These are phyloP conservation scores for Pisolithus albus DNA, from an alignment of 768 basidiomycete species.

Conservation along the genomic window DNA sequence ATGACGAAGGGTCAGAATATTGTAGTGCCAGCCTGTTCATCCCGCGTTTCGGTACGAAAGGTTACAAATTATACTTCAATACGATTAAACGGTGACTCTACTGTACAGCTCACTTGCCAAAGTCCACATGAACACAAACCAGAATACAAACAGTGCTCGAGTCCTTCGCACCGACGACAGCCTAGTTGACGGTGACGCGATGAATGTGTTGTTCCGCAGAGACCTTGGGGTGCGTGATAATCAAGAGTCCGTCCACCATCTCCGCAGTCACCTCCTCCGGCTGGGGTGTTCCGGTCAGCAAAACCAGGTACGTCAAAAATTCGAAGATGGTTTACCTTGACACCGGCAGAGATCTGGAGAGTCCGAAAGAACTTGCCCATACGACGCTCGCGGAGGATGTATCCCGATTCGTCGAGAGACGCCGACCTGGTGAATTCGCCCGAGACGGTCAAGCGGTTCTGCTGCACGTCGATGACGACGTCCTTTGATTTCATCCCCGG, in stretches of 20 bases:
- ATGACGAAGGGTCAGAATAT: no score
- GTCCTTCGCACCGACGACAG: no score
- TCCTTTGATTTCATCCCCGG: slow-evolving; percentile 49
- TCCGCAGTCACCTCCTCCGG: slow-evolving; percentile 33
- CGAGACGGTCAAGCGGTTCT: slow-evolving; percentile 43
- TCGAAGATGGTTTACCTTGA: slow-evolving; percentile 31
- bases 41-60: no score
- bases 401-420: slow-evolving; percentile 31
- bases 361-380: slow-evolving; percentile 44
- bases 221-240: slow-evolving; percentile 46
- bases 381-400: slow-evolving; percentile 36
- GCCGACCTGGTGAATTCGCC: slow-evolving; percentile 37
- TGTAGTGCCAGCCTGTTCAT: no score
- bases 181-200: slow-evolving; percentile 30
- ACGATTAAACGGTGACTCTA: no score
- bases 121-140: no score
- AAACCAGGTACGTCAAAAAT: background rate
- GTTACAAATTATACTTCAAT: no score
- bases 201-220: slow-evolving; percentile 35
- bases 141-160: no score
- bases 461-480: slow-evolving; percentile 45
- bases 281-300: slow-evolving; percentile 10
- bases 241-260: slow-evolving; percentile 47
- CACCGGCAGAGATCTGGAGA: slow-evolving; percentile 41
- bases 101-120: no score